Evolutionary conservation across 2,329 filamentous ascomycete genomes (phyloP), one percentile per base, ranked within the genome.

Genomic region (Nemania sp.): DNA sequence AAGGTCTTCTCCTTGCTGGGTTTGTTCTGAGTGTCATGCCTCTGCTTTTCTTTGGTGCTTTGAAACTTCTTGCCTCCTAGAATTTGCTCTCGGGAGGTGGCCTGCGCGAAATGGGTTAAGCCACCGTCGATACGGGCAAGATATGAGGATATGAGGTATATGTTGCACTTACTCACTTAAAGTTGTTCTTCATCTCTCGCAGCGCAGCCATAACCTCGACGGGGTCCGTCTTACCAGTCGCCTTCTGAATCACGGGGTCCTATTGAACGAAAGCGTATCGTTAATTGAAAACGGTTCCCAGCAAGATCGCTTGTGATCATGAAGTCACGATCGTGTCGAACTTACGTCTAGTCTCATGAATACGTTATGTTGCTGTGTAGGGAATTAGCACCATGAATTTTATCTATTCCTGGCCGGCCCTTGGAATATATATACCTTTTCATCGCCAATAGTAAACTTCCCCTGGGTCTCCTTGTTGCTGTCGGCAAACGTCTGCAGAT

Each of bases 381-480:
- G 7, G 6, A 34, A 25, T 69, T 49, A 69, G 62, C 18, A 32
- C 48, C 3, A 25, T 7, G 2, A n/a, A n/a, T n/a, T 40, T 18
- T 37, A 11, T 39, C n/a, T n/a, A n/a, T n/a, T n/a, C n/a, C n/a
- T n/a, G n/a, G n/a, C n/a, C 15, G 2, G n/a, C 34, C 17, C 18
- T 34, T 17, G 17, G 21, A 15, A 15, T 18, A 18, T 18, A 3
- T 76, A 58, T 76, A 91, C 91, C 88, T 98, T 98, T 78, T 99
- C 95, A 72, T 99, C 92, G 0, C 90, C 93, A 76, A 99, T 98
- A 0, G 94, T 99, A 70, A 97, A 98, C 72, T 92, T 91, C 48
- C 95, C 95, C 75, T 97, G 93, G 1, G 95, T 98, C 78, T 97
- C 85, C 77, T 88, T 81, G 76, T 97, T 94, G 62, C 84, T 81